A percentile compares a stretch with the other conserved stretches of the same genome.
Evolutionary conservation across 257 asterid species (phyloP).

Genomic region (Capsicum chinense): DNA sequence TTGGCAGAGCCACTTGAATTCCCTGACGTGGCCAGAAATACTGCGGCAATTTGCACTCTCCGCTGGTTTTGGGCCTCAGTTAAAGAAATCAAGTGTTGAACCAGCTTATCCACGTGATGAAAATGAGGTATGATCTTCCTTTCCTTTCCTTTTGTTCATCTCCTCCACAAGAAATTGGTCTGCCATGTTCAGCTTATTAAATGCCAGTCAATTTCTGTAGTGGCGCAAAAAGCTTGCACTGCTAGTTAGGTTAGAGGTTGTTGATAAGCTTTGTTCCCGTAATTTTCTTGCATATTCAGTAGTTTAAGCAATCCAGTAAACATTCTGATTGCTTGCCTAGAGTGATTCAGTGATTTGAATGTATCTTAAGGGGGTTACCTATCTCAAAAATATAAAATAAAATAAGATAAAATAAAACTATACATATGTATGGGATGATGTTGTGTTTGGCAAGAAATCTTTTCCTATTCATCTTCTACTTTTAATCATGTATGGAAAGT

Average conservation of each 20-base stretch:
- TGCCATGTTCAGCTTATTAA: constrained; percentile 10
- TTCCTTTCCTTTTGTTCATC: neutral
- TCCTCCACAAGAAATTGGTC: constrained; percentile 10
- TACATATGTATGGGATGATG: constrained; percentile 13
- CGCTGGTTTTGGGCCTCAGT: constrained; percentile 88
- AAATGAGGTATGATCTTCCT: constrained; percentile 60
- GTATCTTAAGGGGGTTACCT: neutral
- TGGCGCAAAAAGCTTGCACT: neutral
- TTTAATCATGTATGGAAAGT: neutral
- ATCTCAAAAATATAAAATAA: constrained; percentile 14
- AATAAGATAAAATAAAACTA: neutral
- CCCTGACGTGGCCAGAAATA: constrained; percentile 94
- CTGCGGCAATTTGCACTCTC: constrained; percentile 88
- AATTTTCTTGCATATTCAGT: neutral
- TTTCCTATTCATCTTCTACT: neutral
- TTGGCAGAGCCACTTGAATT: constrained; percentile 78
- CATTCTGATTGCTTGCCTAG: constrained; percentile 14
- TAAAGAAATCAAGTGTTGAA: constrained; percentile 55
- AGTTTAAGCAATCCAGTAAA: constrained; percentile 10
- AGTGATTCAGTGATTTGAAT: constrained; percentile 14
- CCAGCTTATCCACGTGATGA: constrained; percentile 50
- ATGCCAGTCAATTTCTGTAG: neutral
- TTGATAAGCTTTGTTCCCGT: neutral
- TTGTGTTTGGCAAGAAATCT: neutral
- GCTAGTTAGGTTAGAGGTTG: constrained; percentile 17